phyloP scores from a whole-genome alignment of 2,329 filamentous ascomycete species.

The Fusarium sp. region DNA sequence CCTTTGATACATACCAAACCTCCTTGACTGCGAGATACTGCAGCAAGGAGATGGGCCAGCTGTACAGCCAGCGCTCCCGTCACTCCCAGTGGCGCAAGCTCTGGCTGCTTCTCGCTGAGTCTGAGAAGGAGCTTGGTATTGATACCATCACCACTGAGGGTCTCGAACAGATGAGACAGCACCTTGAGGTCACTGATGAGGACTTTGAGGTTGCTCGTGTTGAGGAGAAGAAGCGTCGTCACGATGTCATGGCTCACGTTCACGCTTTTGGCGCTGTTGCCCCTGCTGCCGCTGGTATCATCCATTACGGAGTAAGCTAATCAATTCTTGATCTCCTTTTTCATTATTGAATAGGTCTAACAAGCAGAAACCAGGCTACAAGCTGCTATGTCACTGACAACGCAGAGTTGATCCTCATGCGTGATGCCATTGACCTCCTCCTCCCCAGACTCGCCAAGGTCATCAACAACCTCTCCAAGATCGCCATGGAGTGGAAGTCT shows the following conservation, averaged over 20 bases:
- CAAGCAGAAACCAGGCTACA: background rate
- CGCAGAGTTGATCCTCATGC: constrained; percentile 30
- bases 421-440: constrained; percentile 21
- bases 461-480: constrained; percentile 19
- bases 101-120: constrained; percentile 13
- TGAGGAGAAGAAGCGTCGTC: constrained; percentile 9
- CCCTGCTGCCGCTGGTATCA: constrained; percentile 28
- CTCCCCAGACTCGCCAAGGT: constrained; percentile 32
- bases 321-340: too few species aligned
- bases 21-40: constrained; percentile 14
- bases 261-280: constrained; percentile 26
- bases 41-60: constrained; percentile 20
- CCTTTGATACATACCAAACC: constrained; percentile 29
- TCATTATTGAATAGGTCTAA: background rate
- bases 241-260: constrained; percentile 23
- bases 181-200: constrained; percentile 1
- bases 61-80: constrained; percentile 10
- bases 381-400: constrained; percentile 34
- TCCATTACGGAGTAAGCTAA: constrained; percentile 25
- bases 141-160: constrained; percentile 3
- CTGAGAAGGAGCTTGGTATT: constrained; percentile 15
- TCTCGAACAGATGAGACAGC: constrained; percentile 8
- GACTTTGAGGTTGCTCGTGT: constrained; percentile 6
- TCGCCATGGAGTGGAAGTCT: constrained; percentile 28
- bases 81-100: constrained; percentile 17